These are phyloP conservation scores for Salix udensis DNA, from an alignment of 345 rosid genomes.

Conservation along the genomic window DNA sequence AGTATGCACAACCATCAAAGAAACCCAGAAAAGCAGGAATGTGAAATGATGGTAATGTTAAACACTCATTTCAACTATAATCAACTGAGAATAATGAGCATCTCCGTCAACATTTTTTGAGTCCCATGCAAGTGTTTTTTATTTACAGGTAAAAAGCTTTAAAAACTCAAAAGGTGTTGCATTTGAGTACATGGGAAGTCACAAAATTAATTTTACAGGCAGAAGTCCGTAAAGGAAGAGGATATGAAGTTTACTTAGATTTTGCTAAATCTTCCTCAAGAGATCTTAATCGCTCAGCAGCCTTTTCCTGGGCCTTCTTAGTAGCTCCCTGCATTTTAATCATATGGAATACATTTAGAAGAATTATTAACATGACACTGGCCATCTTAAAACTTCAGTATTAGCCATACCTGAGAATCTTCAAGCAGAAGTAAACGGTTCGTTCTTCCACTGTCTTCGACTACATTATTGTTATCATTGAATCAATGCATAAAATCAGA, in stretches of 20 bases:
- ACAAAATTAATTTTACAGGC: neutral
- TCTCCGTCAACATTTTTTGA: no score
- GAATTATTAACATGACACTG: neutral
- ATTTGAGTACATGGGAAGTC: no score
- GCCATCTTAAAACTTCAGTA: neutral
- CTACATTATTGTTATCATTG: neutral
- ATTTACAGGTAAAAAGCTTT: no score
- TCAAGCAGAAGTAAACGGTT: constrained; percentile 67
- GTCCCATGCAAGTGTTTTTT: no score
- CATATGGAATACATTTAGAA: neutral
- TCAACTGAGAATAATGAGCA: no score
- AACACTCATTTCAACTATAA: no score
- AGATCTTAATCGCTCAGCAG: constrained; percentile 55
- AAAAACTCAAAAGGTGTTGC: no score
- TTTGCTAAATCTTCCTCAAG: constrained; percentile 77
- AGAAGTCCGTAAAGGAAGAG: neutral
- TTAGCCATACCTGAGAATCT: constrained; percentile 70
- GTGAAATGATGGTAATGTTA: no score
- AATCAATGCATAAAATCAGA: neutral
- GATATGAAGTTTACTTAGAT: constrained; percentile 47
- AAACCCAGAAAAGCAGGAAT: no score
- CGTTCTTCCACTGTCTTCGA: constrained; percentile 51
- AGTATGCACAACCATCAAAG: no score
- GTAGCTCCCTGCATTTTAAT: constrained; percentile 51
- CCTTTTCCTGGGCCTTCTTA: constrained; percentile 73